phyloP scores from a whole-genome alignment of 1,139 yeast genomes.

The Taphrina wiesneri region DNA sequence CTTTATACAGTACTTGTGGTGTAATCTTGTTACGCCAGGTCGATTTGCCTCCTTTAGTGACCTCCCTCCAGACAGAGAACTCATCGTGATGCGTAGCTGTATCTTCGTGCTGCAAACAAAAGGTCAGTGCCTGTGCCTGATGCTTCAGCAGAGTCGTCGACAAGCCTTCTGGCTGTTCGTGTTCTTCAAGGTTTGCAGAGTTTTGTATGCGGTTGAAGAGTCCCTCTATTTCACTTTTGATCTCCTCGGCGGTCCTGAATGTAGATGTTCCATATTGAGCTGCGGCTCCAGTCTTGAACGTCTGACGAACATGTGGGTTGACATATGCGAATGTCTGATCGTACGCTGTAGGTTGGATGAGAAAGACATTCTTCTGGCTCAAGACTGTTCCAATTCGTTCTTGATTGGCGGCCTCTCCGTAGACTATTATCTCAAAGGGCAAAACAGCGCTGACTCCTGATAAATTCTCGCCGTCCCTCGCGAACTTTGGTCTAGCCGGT shows the following conservation, averaged over 20 bases:
- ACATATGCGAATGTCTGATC: constrained; percentile 23
- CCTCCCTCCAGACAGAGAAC: constrained; percentile 41
- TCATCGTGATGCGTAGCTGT: constrained; percentile 43
- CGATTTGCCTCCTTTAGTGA: constrained; percentile 22
- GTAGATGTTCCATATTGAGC: constrained; percentile 24
- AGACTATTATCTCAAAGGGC: constrained; percentile 26
- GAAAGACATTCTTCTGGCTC: constrained; percentile 30
- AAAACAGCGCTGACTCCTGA: constrained; percentile 19
- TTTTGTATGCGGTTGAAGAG: constrained; percentile 26
- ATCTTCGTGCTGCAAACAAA: constrained; percentile 88
- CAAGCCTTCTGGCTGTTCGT: constrained; percentile 12
- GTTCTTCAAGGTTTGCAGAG: neutral
- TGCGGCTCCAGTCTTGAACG: constrained; percentile 10
- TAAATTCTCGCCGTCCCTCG: constrained; percentile 28
- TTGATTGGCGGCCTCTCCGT: constrained; percentile 17
- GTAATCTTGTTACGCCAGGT: constrained; percentile 48
- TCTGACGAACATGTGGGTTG: constrained; percentile 27
- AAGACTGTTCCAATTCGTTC: constrained; percentile 24
- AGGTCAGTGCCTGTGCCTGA: constrained; percentile 56
- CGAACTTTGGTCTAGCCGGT: constrained; percentile 22
- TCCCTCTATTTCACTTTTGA: constrained; percentile 26
- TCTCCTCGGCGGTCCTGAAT: constrained; percentile 29
- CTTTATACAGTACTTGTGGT: constrained; percentile 45
- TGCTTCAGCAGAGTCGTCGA: constrained; percentile 23
- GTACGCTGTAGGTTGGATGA: constrained; percentile 29